Evolutionary conservation across 1,284 basidiomycete genomes (phyloP).

Genomic region (Wallemia hederae): DNA sequence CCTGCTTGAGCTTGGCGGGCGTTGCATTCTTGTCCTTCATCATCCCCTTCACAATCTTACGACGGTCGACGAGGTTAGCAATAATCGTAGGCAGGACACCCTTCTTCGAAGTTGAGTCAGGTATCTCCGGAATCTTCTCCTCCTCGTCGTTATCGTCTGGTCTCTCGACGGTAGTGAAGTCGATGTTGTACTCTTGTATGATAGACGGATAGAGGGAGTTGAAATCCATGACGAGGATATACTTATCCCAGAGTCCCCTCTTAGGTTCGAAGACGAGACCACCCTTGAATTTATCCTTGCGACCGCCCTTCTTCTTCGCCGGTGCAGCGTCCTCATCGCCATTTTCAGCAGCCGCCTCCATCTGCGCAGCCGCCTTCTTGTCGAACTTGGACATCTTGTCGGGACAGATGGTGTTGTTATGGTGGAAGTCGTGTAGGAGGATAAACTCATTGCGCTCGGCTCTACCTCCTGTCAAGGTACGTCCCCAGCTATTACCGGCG

Average conservation of each 20-base stretch:
- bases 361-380: constrained; percentile 30
- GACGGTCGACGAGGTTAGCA: constrained; percentile 66
- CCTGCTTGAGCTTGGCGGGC: constrained; percentile 55
- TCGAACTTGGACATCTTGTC: constrained; percentile 50
- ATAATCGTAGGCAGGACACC: constrained; percentile 88
- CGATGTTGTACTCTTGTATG: constrained; percentile 98
- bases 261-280: constrained; percentile 95
- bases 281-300: constrained; percentile 91
- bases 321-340: constrained; percentile 23
- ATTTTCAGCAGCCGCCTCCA: constrained; percentile 34
- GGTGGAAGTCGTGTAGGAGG: constrained; percentile 88
- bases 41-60: constrained; percentile 65
- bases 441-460: constrained; percentile 98
- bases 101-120: constrained; percentile 36
- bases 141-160: constrained; percentile 24
- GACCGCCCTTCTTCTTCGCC: constrained; percentile 26
- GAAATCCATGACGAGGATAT: constrained; percentile 98
- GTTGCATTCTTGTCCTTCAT: constrained; percentile 73
- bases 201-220: constrained; percentile 97
- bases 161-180: constrained; percentile 82
- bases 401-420: constrained; percentile 80
- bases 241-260: constrained; percentile 85
- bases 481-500: constrained; percentile 96
- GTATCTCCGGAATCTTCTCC: constrained; percentile 70
- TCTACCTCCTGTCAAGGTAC: constrained; percentile 76